Conservation (phyloP, 2,329 filamentous ascomycete species). For the Fusarium albidum region DNA sequence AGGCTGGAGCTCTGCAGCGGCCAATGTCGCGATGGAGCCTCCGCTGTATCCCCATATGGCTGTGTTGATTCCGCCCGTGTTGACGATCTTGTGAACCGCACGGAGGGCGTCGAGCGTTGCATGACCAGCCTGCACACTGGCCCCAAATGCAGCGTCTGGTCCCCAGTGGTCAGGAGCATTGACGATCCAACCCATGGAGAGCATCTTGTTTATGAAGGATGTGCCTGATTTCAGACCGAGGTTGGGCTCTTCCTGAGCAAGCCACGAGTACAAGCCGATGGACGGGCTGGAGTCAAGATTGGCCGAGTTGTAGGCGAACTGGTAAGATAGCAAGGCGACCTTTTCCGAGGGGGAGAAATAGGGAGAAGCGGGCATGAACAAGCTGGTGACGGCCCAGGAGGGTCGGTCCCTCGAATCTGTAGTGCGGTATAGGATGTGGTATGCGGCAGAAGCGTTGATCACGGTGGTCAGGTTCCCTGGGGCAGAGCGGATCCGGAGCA, state of each 20-base stretch:
- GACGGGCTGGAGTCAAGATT: conserved; percentile 34
- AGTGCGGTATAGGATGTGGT: conserved; percentile 50
- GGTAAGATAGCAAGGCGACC: background rate
- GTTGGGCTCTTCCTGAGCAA: conserved; percentile 15
- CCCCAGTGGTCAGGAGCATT: conserved; percentile 54
- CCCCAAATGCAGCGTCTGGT: conserved; percentile 51
- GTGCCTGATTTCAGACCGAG: conserved; percentile 23
- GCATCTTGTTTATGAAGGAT: conserved; percentile 9
- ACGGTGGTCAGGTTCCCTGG: conserved; percentile 29
- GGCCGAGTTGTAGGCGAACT: conserved; percentile 29
- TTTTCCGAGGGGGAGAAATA: conserved; percentile 11
- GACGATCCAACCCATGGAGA: conserved; percentile 25
- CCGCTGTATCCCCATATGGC: conserved; percentile 36
- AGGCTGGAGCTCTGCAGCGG: conserved; percentile 26
- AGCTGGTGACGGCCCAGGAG: conserved; percentile 50
- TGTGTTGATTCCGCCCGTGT: background rate
- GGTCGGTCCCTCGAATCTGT: conserved; percentile 45
- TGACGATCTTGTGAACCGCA: conserved; percentile 42
- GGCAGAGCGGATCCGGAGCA: conserved; percentile 25
- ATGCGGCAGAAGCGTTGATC: conserved; percentile 27
- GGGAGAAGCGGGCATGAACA: conserved; percentile 41
- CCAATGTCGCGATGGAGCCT: conserved; percentile 27
- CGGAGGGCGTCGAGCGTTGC: conserved; percentile 52
- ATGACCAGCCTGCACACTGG: conserved; percentile 49
- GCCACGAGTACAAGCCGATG: conserved; percentile 7